Conservation (phyloP, 331 rosid genomes). For the Malus hybrid region DNA sequence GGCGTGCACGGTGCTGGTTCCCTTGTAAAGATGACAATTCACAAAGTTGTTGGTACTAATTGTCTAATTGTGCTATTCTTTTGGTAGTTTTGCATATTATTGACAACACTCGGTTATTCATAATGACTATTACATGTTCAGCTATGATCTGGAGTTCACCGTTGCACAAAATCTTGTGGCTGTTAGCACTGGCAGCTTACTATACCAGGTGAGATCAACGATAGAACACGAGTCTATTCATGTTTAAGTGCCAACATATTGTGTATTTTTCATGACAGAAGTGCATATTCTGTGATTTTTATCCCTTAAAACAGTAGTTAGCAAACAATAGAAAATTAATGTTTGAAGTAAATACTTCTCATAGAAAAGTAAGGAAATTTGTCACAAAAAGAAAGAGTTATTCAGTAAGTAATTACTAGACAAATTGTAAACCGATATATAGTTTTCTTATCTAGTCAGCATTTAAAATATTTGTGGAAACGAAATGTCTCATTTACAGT, state of each 20-base stretch:
- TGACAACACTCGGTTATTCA: not conserved
- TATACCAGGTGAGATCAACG: constrained; percentile 64
- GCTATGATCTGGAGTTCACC: constrained; percentile 93
- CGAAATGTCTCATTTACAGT: not conserved
- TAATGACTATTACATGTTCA: constrained; percentile 33
- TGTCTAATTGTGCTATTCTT: not conserved
- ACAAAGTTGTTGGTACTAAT: constrained; percentile 78
- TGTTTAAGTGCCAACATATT: constrained; percentile 13
- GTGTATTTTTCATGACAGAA: constrained; percentile 2
- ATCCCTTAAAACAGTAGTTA: not conserved
- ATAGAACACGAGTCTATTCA: not conserved
- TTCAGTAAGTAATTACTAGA: not conserved
- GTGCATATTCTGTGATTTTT: not conserved
- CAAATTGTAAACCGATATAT: no score
- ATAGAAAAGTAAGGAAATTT: not conserved
- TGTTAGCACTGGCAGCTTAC: constrained; percentile 78
- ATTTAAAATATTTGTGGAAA: not conserved
- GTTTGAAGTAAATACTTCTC: not conserved
- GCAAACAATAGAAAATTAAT: not conserved
- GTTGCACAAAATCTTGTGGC: constrained; percentile 83
- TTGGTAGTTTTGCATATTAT: not conserved
- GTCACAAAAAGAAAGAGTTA: not conserved
- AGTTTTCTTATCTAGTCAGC: not conserved
- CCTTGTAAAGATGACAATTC: constrained; percentile 84
- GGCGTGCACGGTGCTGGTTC: constrained; percentile 96